Conservation (phyloP, 2,329 filamentous ascomycete genomes). For the Aureobasidium vineae region DNA sequence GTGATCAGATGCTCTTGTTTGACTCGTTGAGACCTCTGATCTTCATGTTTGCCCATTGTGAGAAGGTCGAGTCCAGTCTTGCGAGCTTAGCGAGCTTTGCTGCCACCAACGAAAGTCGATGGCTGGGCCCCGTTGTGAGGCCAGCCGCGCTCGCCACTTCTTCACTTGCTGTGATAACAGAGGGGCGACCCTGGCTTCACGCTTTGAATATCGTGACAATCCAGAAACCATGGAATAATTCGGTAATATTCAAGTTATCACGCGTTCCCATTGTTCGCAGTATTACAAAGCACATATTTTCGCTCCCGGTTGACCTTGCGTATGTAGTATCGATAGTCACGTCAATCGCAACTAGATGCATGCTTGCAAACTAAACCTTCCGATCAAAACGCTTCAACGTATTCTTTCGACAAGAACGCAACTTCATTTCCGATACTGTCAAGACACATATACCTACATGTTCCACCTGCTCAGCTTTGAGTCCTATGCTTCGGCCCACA, state of each 20-base stretch:
- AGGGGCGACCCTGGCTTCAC: neutral
- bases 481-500: no score
- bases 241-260: no score
- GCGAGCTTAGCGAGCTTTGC: constrained; percentile 20
- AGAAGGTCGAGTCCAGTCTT: neutral
- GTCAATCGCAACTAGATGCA: no score
- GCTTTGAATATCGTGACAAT: no score
- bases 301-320: neutral
- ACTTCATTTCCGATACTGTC: no score
- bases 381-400: no score
- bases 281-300: neutral
- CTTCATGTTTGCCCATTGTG: neutral
- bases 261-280: neutral
- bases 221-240: no score
- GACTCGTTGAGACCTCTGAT: neutral
- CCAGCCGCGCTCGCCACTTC: neutral
- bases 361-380: no score
- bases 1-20: neutral
- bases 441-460: no score
- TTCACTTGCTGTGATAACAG: neutral
- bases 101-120: constrained; percentile 19
- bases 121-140: constrained; percentile 7
- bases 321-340: no score
- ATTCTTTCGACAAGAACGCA: no score
- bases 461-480: no score